Conservation (phyloP, 805 yeast species). For the Sugiyamaella qingdaonensis region DNA sequence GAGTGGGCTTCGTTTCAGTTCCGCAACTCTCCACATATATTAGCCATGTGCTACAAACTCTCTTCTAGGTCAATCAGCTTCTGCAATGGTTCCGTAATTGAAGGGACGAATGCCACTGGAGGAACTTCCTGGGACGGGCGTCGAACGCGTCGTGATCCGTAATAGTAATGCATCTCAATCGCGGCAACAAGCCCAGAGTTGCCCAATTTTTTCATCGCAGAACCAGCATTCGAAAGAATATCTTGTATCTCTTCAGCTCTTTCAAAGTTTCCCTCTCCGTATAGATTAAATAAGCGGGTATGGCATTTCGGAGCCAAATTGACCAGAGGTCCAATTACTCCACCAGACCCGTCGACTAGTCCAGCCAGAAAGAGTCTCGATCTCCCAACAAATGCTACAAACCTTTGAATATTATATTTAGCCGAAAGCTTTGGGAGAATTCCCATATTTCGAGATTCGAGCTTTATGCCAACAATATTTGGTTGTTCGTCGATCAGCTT, state of each 20-base stretch:
- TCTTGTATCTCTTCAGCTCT: background rate
- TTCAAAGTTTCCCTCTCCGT: background rate
- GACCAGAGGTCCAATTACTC: background rate
- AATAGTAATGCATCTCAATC: background rate
- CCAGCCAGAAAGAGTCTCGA: background rate
- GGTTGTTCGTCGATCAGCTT: background rate
- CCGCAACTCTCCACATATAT: no score
- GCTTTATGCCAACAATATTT: background rate
- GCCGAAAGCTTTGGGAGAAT: background rate
- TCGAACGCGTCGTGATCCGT: background rate
- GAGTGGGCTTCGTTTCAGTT: no score
- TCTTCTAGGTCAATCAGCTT: background rate
- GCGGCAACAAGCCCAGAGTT: background rate
- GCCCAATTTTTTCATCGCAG: background rate
- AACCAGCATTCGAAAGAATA: background rate
- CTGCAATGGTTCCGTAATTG: background rate
- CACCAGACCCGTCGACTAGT: background rate
- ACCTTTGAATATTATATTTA: background rate
- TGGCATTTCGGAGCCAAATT: background rate
- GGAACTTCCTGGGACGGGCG: background rate
- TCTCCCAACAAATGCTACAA: background rate
- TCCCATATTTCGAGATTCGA: background rate
- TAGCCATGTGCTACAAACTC: no score
- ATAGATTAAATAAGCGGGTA: background rate
- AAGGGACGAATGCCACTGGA: background rate